A percentile compares a stretch with the other conserved stretches of the same genome.
Evolutionary conservation across 257 asterid species (phyloP).

Genomic region (Voacanga thouarsii): DNA sequence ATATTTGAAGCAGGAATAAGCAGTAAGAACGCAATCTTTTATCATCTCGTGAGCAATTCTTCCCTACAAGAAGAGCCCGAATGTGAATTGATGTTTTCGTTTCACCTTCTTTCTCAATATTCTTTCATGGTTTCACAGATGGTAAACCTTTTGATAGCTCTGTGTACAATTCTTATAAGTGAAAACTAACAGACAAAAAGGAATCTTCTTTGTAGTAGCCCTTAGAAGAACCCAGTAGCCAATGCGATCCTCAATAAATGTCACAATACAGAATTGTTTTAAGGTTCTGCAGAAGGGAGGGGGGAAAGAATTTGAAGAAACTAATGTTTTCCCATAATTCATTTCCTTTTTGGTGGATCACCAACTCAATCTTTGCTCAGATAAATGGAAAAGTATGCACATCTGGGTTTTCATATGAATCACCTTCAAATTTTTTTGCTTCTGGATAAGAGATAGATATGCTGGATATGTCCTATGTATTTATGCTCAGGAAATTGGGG

Average conservation of each 20-base stretch:
- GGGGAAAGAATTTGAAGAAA: constrained; percentile 12
- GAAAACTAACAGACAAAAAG: neutral
- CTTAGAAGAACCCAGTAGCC: neutral
- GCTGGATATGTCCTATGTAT: neutral
- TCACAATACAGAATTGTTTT: neutral
- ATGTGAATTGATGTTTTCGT: too few relatives aligned
- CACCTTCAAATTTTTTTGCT: neutral
- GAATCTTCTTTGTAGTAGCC: neutral
- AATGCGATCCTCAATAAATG: neutral
- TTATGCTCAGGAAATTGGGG: constrained; percentile 76
- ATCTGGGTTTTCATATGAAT: constrained; percentile 9
- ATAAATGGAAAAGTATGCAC: constrained; percentile 86
- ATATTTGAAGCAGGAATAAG: too few relatives aligned
- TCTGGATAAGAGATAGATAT: neutral
- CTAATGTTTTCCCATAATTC: neutral
- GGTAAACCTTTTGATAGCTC: neutral
- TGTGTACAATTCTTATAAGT: neutral
- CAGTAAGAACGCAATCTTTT: too few relatives aligned
- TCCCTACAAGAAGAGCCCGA: too few relatives aligned
- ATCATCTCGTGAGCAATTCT: too few relatives aligned
- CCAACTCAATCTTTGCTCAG: constrained; percentile 90
- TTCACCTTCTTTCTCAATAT: too few relatives aligned
- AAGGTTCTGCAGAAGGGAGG: constrained; percentile 19
- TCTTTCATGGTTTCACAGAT: neutral
- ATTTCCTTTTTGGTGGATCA: constrained; percentile 90